A percentile compares a stretch with the other conserved stretches of the same genome.
Conservation (phyloP, 2,329 filamentous ascomycete species). For the Phialophora chinensis region DNA sequence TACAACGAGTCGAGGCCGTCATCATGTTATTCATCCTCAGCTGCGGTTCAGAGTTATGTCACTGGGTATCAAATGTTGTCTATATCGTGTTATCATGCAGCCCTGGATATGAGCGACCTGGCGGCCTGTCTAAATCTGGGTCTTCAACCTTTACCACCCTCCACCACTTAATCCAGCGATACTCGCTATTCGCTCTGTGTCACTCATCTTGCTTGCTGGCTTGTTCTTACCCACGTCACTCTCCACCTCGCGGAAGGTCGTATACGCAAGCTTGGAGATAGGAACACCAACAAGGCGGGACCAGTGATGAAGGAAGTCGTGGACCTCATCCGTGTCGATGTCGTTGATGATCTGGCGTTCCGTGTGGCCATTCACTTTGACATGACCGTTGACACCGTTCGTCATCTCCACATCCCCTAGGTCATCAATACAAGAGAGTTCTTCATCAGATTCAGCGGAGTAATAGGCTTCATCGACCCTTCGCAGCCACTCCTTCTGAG, state of each 20-base stretch:
- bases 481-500: slow-evolving; percentile 85
- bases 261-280: slow-evolving; percentile 75
- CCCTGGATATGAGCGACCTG: neutral
- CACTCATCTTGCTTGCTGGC: slow-evolving; percentile 56
- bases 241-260: slow-evolving; percentile 88
- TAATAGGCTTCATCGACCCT: slow-evolving; percentile 90
- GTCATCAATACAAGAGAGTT: slow-evolving; percentile 44
- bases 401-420: slow-evolving; percentile 35
- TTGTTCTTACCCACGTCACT: slow-evolving; percentile 86
- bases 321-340: slow-evolving; percentile 67
- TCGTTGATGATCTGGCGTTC: slow-evolving; percentile 60
- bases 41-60: neutral
- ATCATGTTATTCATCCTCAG: neutral
- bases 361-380: slow-evolving; percentile 38
- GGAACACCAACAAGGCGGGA: slow-evolving; percentile 71
- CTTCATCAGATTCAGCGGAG: slow-evolving; percentile 68
- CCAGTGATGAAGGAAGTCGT: slow-evolving; percentile 77
- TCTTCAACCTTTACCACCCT: slow-evolving; percentile 70
- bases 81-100: neutral
- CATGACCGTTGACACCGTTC: slow-evolving; percentile 41
- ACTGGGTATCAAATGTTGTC: neutral
- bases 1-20: neutral
- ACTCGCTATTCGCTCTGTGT: slow-evolving; percentile 83
- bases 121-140: neutral
- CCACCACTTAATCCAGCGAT: slow-evolving; percentile 90